Evolutionary conservation across 495 filamentous ascomycete species (phyloP), one percentile per base, ranked within the genome.

Genomic region (Lepraria neglecta): DNA sequence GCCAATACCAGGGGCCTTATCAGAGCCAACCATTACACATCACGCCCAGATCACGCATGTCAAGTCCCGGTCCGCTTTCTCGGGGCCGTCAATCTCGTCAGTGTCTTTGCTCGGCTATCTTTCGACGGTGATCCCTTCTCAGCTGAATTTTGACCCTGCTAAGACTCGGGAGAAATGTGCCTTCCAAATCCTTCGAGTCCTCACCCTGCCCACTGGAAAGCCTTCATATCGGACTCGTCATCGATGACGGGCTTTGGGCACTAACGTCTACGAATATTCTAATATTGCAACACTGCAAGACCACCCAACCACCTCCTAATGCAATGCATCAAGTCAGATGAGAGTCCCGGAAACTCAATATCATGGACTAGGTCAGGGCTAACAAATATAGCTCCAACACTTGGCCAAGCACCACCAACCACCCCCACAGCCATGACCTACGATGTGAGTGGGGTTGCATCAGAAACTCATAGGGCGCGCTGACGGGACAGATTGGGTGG

Each of bases 281-380:
- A 52, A 19, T 9, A n/a, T 10, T 7, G 24, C 9, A 15, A 52
- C 40, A 43, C 40, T 24, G 24, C 24, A 24, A 24, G 27, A 52
- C 28, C 27, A 28, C 31, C 27, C 31, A 15, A 15, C 31, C 14
- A 14, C 28, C 5, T 7, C 28, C 48, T 52, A 52, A 31, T 52
- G 48, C 27, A 50, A 52, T 52, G 48, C 48, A 52, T 9, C 14
- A 3, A 31, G 48, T 52, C 48, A 52, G 48, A 52, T 52, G 48
- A 52, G 27, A 24, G 15, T 3, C 28, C 4, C 28, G 48, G 9
- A 52, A 52, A 31, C 24, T n/a, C 31, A 24, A 24, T 52, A 52
- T 19, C 17, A 19, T 14, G 12, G n/a, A 31, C 48, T 30, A 15
- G 48, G 24, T 15, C 28, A 52, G 48, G 11, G n/a, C 27, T 15